A percentile compares a stretch with the other conserved stretches of the same genome.
These are phyloP conservation scores for Firmiana major DNA, from an alignment of 345 rosid species.

Conservation along the genomic window DNA sequence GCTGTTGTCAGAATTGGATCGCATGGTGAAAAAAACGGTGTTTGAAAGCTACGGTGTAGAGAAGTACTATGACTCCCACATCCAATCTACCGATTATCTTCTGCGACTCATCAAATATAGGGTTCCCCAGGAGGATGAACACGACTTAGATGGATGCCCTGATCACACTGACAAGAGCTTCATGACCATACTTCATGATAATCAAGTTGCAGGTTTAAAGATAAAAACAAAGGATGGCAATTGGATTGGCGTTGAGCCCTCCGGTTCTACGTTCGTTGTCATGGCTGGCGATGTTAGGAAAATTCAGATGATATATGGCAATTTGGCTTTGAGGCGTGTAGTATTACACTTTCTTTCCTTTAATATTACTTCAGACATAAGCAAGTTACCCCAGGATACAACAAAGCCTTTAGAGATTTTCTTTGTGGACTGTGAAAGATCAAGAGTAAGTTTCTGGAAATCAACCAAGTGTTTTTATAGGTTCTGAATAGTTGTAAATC, in stretches of 20 bases:
- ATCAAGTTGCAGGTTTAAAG: constrained; percentile 52
- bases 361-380: too few relatives aligned
- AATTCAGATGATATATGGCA: too few relatives aligned
- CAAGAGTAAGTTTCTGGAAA: too few relatives aligned
- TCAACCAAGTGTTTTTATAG: too few relatives aligned
- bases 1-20: constrained; percentile 37
- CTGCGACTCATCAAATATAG: constrained; percentile 47
- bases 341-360: too few relatives aligned
- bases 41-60: constrained; percentile 50
- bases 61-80: constrained; percentile 30
- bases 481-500: too few relatives aligned
- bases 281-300: constrained; percentile 66
- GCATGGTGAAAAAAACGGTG: constrained; percentile 43
- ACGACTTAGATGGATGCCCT: constrained; percentile 22
- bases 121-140: constrained; percentile 31
- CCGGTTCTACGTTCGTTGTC: constrained; percentile 41
- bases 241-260: constrained; percentile 43
- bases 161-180: constrained; percentile 64
- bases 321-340: too few relatives aligned
- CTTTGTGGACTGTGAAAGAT: too few relatives aligned
- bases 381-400: too few relatives aligned
- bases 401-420: too few relatives aligned
- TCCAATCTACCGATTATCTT: constrained; percentile 29
- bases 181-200: constrained; percentile 52
- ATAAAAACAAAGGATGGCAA: constrained; percentile 36